Percentiles rank a stretch among this genome's conserved stretches.
These are phyloP conservation scores for Nymphaea thermarum DNA, from an alignment of 164 flowering plant species.

Conservation along the genomic window DNA sequence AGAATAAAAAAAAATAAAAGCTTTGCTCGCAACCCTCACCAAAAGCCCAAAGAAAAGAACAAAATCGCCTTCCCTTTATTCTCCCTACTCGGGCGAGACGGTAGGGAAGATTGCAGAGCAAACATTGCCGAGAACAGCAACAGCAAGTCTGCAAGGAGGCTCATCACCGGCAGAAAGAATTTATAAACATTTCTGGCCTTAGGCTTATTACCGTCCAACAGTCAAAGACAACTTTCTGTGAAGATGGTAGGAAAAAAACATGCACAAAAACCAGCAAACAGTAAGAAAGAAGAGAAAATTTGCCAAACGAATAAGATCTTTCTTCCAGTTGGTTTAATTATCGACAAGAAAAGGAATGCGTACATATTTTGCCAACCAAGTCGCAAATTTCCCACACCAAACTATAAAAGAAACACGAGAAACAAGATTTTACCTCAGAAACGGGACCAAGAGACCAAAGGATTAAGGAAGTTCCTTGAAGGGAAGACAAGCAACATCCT, in stretches of 20 bases:
- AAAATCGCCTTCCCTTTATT: background rate
- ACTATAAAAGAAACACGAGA: background rate
- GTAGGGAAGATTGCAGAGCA: background rate
- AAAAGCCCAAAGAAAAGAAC: background rate
- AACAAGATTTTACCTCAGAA: background rate
- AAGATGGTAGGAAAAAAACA: background rate
- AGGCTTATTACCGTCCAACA: background rate
- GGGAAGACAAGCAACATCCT: background rate
- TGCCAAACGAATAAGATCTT: background rate
- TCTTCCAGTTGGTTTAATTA: background rate
- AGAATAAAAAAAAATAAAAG: no score
- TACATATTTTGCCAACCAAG: background rate
- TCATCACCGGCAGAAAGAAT: background rate
- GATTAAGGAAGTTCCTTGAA: background rate
- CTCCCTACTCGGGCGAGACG: background rate
- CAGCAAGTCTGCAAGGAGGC: background rate
- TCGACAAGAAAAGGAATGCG: background rate
- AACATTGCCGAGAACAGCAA: background rate
- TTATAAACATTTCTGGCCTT: background rate
- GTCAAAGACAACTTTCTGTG: background rate
- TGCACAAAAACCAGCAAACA: background rate
- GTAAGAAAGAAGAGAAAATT: background rate
- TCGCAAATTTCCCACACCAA: background rate
- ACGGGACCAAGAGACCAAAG: background rate
- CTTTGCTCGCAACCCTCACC: background rate